Base-by-base conservation (phyloP, 2,329 filamentous ascomycete species). In the Didymellaceae sp. region DNA sequence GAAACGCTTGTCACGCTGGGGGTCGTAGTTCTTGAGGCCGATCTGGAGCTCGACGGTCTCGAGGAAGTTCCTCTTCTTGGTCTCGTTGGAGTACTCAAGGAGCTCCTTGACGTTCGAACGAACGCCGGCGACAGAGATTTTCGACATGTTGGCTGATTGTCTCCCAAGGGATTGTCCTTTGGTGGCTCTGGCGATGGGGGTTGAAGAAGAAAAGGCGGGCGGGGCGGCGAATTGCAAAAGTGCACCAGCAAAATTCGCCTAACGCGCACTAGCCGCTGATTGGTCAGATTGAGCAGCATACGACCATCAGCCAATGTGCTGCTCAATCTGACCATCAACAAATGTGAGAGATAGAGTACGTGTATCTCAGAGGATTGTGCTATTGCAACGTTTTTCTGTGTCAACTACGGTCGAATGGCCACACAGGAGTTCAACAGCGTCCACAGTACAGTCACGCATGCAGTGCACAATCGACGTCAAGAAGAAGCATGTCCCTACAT, bases 1-100 rank as follows among this genome's bases (percentile, higher is more conserved):
- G 93, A 99, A 99, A 96, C 93, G 93, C 93, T 99, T 99, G 85
- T 99, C 94, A 91, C 94, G 93, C 88, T 97, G 85, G 76, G 94
- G 93, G 78, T 99, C 74, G 68, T 76, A 76, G 73, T 76, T 76
- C 72, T 76, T 76, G 61, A 76, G 65, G 60, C 74, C 74, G 65
- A 76, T 75, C 69, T 80, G 77, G 62, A 80, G 88, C 80, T 91
- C 88, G 78, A 96, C 90, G 43, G 90, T 93, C 84, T 94, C 91
- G 77, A 95, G 85, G 84, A 96, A 97, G 86, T 96, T 96, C 72
- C 91, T 85, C 89, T 96, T 96, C 89, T 96, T 96, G 79, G 89
- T 90, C 80, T 96, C 86, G 73, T 84, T 84, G 76, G 89, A 96
- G 88, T 97, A 97, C 75, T 96, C 88, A 74, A 99, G 89, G 74